A percentile compares a stretch with the other conserved stretches of the same genome.
Evolutionary conservation across 345 rosid genomes (phyloP).

Genomic region (Rhodamnia argentea): DNA sequence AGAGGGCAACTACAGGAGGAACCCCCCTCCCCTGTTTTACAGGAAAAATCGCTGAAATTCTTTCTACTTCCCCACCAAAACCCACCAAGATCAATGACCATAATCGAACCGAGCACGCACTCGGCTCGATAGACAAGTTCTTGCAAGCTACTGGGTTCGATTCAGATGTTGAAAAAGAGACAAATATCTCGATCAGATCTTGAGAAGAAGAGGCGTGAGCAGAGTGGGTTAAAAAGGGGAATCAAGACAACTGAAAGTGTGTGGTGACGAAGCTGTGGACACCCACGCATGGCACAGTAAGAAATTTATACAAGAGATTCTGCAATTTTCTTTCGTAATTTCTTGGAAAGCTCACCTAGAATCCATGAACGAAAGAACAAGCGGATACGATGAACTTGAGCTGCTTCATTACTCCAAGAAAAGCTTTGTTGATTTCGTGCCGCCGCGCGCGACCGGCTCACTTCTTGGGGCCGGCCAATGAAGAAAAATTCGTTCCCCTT

Average conservation of each 20-base stretch:
- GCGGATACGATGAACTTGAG: neutral
- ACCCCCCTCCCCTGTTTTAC: neutral
- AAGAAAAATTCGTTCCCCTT: too few relatives aligned
- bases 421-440: neutral
- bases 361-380: neutral
- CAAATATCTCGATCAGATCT: neutral
- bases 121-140: neutral
- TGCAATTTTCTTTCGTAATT: neutral
- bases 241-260: neutral
- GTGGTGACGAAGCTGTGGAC: neutral
- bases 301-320: neutral
- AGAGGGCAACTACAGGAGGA: neutral
- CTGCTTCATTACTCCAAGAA: neutral
- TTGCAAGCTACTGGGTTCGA: neutral
- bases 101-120: neutral
- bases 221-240: neutral
- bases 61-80: neutral
- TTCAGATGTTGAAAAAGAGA: neutral
- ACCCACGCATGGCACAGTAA: neutral
- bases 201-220: neutral
- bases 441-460: neutral
- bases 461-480: neutral
- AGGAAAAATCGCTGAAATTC: neutral
- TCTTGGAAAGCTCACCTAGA: neutral
- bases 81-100: neutral